phyloP scores from a whole-genome alignment of 106 monocot species.

The Vanilla planifolia region DNA sequence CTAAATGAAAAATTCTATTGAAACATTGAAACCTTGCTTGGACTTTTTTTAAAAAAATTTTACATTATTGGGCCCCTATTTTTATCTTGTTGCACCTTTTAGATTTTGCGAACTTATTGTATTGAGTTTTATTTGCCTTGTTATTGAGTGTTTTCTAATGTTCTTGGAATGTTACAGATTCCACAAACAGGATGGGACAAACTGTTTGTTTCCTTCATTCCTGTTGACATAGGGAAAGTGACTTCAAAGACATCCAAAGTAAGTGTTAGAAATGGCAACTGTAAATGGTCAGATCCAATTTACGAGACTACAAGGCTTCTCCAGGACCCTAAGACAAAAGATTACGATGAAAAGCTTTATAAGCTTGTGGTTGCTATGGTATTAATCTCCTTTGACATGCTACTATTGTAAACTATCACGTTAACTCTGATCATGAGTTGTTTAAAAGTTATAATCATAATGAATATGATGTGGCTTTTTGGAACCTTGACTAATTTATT shows the following conservation, averaged over 20 bases:
- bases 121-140: background rate
- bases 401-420: slow-evolving; percentile 1
- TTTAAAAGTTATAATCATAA: too few relatives aligned
- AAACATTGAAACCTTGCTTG: background rate
- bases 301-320: slow-evolving; percentile 97
- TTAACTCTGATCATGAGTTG: too few relatives aligned
- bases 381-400: slow-evolving; percentile 9
- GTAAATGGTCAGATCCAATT: slow-evolving; percentile 98
- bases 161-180: slow-evolving; percentile 44
- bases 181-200: slow-evolving; percentile 98
- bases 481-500: slow-evolving; percentile 9
- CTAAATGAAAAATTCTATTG: background rate
- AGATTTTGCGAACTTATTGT: background rate
- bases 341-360: slow-evolving; percentile 89
- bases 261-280: slow-evolving; percentile 84
- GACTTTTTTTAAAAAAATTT: too few relatives aligned
- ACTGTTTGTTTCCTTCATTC: slow-evolving; percentile 80
- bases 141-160: background rate
- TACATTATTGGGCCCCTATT: too few relatives aligned
- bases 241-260: slow-evolving; percentile 89
- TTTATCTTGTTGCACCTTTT: background rate
- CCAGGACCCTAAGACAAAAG: slow-evolving; percentile 60
- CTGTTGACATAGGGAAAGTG: slow-evolving; percentile 67
- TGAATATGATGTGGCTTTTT: background rate
- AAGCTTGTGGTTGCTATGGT: slow-evolving; percentile 97